Evolutionary conservation across 176 grass and related monocot species (phyloP), one percentile per base, ranked within the genome.

Genomic region (Miscanthus lutarioriparius): DNA sequence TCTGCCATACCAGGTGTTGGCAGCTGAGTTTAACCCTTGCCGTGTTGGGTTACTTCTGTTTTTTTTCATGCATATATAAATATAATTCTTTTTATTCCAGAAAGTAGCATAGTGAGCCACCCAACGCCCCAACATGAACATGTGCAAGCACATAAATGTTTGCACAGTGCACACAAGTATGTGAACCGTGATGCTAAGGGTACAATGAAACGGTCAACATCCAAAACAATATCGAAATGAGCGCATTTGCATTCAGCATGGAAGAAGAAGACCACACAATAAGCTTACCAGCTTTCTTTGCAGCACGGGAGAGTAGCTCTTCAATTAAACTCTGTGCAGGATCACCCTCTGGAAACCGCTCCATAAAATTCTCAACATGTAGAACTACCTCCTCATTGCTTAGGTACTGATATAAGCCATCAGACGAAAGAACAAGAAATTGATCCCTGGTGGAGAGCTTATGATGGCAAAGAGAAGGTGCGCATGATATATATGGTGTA

Each of bases 281-380:
- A 83, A 87, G 67, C 84, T 71, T 86, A 97, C 95, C 95, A 68
- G 92, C 92, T 91, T 93, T 87, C 76, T 97, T 94, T 74, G 95
- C 92, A 76, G 95, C 92, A 58, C 95, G 92, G 7, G 88, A 86
- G 49, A 97, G 92, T 74, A 97, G 79, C 68, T 95, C 95, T 88
- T 94, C 95, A 84, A 97, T 92, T 89, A 97, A 87, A 91, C 92
- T 94, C 72, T 95, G 95, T 56, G 95, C 92, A 80, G 95, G 95
- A 70, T 97, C 95, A 65, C 92, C 95, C 78, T 97, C 95, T 48
- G 95, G 92, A 75, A 94, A 91, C 66, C 87, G 89, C 79, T 91
- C 91, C 95, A 97, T 95, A 54, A 97, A 97, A 86, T 87, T 91
- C 33, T 91, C 92, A 38, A 97, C 95, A 95, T 95, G 95, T 33